Conservation (phyloP, 768 basidiomycete species). For the Mycena epipterygia region DNA sequence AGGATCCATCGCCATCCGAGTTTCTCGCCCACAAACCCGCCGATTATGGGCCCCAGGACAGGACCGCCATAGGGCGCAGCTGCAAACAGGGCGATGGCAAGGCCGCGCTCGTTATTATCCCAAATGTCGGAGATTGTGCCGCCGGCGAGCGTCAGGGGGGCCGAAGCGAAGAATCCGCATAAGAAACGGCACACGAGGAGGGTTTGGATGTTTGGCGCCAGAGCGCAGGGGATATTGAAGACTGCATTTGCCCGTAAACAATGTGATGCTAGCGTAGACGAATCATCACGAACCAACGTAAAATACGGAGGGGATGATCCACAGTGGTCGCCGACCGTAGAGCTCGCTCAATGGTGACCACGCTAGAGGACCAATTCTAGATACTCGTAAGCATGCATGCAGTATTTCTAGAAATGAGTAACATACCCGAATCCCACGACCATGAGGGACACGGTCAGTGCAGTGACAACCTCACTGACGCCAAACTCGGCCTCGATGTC, state of each 20-base stretch:
- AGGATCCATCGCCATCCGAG: constrained; percentile 55
- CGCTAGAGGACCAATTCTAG: constrained; percentile 37
- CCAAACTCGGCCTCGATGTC: constrained; percentile 49
- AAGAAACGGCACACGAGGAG: constrained; percentile 52
- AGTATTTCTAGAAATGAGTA: constrained; percentile 42
- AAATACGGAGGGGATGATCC: constrained; percentile 52
- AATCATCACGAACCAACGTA: constrained; percentile 49
- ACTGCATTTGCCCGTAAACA: constrained; percentile 6
- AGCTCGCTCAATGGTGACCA: constrained; percentile 53
- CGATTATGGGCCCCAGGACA: constrained; percentile 63
- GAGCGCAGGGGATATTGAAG: constrained; percentile 49
- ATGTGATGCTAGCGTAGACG: background rate
- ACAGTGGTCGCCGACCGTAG: constrained; percentile 53
- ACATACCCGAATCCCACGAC: constrained; percentile 52
- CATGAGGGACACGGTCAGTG: constrained; percentile 53
- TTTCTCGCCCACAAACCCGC: constrained; percentile 58
- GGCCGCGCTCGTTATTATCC: constrained; percentile 55
- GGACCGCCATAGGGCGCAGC: constrained; percentile 56
- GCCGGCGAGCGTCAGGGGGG: constrained; percentile 56
- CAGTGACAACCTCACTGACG: constrained; percentile 48
- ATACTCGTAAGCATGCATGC: background rate
- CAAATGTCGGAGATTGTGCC: constrained; percentile 56
- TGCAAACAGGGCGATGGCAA: constrained; percentile 57
- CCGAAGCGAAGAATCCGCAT: constrained; percentile 56
- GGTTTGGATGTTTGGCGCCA: constrained; percentile 50